Evolutionary conservation across 352 stramenopile genomes (phyloP).

Genomic region (Pythium guiyangense): DNA sequence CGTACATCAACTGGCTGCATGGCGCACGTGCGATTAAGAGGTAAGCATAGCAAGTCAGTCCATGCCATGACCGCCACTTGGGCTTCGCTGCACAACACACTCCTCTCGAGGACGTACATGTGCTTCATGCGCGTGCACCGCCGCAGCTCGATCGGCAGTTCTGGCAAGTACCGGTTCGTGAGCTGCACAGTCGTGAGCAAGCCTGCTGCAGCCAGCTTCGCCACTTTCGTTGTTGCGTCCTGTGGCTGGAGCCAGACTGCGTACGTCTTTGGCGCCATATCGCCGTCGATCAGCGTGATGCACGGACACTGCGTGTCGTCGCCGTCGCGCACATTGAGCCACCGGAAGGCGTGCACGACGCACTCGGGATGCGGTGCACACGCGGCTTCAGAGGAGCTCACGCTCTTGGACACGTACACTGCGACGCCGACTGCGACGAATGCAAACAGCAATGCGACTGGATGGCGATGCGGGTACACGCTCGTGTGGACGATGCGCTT

Average conservation of each 20-base stretch:
- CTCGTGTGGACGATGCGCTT: not conserved
- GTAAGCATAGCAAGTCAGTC: not conserved
- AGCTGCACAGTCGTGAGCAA: no score
- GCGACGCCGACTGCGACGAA: not conserved
- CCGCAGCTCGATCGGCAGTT: constrained; percentile 20
- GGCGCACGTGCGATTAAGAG: not conserved
- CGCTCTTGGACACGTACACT: not conserved
- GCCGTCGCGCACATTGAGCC: constrained; percentile 14
- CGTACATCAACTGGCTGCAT: constrained; percentile 30
- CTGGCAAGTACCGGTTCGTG: constrained; percentile 23
- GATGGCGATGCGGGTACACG: no score
- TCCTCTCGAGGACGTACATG: constrained; percentile 26
- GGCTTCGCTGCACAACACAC: not conserved
- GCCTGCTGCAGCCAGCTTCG: no score
- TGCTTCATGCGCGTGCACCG: constrained; percentile 23
- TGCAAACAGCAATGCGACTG: not conserved
- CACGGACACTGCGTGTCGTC: constrained; percentile 1
- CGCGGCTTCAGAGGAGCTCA: not conserved
- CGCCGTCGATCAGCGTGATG: constrained; percentile 3
- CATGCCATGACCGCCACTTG: not conserved
- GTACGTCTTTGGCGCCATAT: constrained; percentile 12
- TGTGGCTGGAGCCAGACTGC: no score
- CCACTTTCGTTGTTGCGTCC: no score
- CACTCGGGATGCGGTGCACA: constrained; percentile 5
- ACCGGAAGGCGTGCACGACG: not conserved